Base-by-base conservation (phyloP, 768 basidiomycete species). In the Lactarius evosmus region DNA sequence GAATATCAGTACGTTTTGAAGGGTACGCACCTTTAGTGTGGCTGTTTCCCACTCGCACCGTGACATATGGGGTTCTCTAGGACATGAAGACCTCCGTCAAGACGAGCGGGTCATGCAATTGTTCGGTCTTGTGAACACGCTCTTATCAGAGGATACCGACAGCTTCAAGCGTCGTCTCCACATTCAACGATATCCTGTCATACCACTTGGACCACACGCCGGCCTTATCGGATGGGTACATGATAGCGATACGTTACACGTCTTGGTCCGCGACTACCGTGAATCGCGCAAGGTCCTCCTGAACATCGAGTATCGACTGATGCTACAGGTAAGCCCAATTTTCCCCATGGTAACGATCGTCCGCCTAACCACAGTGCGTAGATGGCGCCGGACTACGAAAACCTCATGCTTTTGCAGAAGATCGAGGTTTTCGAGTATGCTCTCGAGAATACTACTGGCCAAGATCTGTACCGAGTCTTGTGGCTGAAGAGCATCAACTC, bases 351-450 rank as follows among this genome's bases (percentile, higher is more conserved):
- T 53, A 5, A 34, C 32, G 7, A 30, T 49, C 11, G 3, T 19
- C 33, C 30, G 7, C 16, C 32, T 57, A 52, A 50, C 40, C 29
- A 19, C 4, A 9, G 17, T 36, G 30, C 46, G n/a, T 68, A 98
- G 95, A 98, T 98, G 96, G 97, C 97, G 9, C 96, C 97, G 11
- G 96, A 98, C 72, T 99, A 98, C 74, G 96, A 98, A 74, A 92
- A 88, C 70, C 79, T 98, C 33, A 93, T 89, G 33, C 79, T 98
- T 5, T 82, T 99, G 56, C 96, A 99, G 74, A 99, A 99, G 79
- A 92, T 99, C 44, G 97, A 99, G 73, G 97, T 99, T 3, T 99
- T 99, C 76, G 95, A 98, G 75, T 98, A 98, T 70, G 95, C 97
- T 7, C 80, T 98, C 50, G 95, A 98, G 75, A 98, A 98, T 71